These are phyloP conservation scores for Tricholoma bakamatsutake DNA, from an alignment of 768 basidiomycete species.

Conservation along the genomic window DNA sequence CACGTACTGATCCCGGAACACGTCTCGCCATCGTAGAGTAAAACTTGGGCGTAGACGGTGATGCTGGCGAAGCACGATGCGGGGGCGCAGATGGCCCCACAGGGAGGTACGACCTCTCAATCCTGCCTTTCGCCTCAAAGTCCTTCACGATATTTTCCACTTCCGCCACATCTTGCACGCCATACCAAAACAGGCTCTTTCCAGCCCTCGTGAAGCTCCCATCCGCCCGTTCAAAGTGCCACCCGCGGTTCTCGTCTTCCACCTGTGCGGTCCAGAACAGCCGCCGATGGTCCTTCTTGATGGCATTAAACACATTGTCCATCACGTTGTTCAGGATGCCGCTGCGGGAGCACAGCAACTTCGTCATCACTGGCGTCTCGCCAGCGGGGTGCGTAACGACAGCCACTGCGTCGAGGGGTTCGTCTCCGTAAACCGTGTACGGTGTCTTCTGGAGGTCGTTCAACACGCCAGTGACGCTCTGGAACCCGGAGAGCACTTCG, in stretches of 20 bases:
- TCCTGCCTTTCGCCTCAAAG: slow-evolving; percentile 73
- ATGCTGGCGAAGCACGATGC: slow-evolving; percentile 31
- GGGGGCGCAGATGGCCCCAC: slow-evolving; percentile 70
- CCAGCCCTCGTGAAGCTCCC: slow-evolving; percentile 96
- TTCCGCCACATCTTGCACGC: slow-evolving; percentile 84
- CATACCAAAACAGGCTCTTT: slow-evolving; percentile 96
- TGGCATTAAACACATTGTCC: slow-evolving; percentile 96
- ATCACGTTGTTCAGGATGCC: slow-evolving; percentile 92
- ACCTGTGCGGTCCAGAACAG: slow-evolving; percentile 98
- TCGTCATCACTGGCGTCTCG: slow-evolving; percentile 87
- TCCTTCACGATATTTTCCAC: slow-evolving; percentile 79
- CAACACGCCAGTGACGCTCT: slow-evolving; percentile 85
- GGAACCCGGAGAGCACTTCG: slow-evolving; percentile 75
- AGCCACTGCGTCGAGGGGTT: slow-evolving; percentile 92
- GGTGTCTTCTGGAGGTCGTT: slow-evolving; percentile 75
- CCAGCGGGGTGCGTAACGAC: slow-evolving; percentile 89
- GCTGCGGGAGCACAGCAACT: slow-evolving; percentile 81
- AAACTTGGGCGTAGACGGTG: slow-evolving; percentile 39
- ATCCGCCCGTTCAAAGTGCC: slow-evolving; percentile 99
- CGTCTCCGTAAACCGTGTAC: slow-evolving; percentile 97
- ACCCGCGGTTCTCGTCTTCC: slow-evolving; percentile 94
- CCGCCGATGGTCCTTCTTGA: slow-evolving; percentile 89
- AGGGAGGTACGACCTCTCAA: slow-evolving; percentile 87
- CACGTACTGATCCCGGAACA: slow-evolving; percentile 49
- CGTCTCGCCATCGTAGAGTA: slow-evolving; percentile 56